These are phyloP conservation scores for Fusarium cicatricum DNA, from an alignment of 2,329 filamentous ascomycete species.

Conservation along the genomic window DNA sequence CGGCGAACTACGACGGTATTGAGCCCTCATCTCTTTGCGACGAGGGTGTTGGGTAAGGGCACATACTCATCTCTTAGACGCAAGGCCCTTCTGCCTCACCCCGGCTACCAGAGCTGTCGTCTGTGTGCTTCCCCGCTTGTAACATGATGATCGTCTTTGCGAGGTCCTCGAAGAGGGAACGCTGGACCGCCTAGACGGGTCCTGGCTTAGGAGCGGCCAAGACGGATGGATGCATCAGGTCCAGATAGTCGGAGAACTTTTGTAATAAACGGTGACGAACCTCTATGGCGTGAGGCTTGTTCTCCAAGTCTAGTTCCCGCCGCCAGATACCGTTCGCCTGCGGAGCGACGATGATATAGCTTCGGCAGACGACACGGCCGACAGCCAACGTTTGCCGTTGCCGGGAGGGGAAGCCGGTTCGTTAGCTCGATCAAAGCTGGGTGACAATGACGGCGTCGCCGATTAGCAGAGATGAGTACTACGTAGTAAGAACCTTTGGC, in stretches of 20 bases:
- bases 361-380: conserved; percentile 18
- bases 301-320: neutral
- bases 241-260: conserved; percentile 17
- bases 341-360: neutral
- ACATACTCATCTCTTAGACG: neutral
- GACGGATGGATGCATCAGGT: conserved; percentile 16
- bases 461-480: conserved; percentile 20
- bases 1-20: conserved; percentile 25
- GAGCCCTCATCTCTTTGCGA: conserved; percentile 27
- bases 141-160: conserved; percentile 38
- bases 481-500: conserved; percentile 9
- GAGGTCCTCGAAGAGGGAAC: conserved; percentile 31
- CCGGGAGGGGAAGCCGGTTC: neutral
- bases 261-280: neutral
- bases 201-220: conserved; percentile 1
- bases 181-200: conserved; percentile 16
- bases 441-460: conserved; percentile 10
- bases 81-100: conserved; percentile 12
- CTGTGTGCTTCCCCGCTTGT: conserved; percentile 7
- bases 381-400: neutral
- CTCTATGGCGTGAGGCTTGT: neutral
- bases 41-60: conserved; percentile 23
- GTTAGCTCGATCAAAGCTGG: conserved; percentile 9
- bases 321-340: neutral
- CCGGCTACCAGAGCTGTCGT: conserved; percentile 3